These are phyloP conservation scores for Capsicum chinense DNA, from an alignment of 257 asterid species.

Conservation along the genomic window DNA sequence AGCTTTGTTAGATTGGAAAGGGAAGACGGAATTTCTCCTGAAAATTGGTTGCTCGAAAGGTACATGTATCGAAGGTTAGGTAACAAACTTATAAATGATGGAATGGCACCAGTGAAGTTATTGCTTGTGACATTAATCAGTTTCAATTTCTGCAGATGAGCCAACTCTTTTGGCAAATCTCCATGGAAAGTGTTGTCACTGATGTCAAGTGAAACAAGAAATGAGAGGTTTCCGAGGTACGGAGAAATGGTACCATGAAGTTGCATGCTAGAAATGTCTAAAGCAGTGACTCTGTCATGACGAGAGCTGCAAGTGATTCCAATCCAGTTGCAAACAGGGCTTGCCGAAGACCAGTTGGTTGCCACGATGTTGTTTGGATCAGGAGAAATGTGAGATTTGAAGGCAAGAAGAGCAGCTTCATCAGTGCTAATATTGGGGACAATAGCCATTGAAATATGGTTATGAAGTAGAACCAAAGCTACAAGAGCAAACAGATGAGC, in stretches of 20 bases:
- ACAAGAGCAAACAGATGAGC: background rate
- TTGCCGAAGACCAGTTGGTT: background rate
- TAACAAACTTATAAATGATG: conserved; percentile 8
- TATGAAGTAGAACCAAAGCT: background rate
- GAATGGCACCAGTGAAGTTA: background rate
- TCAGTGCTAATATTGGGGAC: background rate
- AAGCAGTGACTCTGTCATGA: background rate
- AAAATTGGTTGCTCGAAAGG: background rate
- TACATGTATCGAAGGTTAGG: background rate
- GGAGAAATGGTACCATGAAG: conserved; percentile 5
- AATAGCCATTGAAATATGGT: background rate
- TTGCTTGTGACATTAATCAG: background rate
- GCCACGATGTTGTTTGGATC: background rate
- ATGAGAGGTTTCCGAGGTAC: background rate
- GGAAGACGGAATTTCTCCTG: background rate
- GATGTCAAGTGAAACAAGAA: background rate
- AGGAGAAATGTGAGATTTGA: background rate
- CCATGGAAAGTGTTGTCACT: background rate
- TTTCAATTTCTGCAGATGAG: background rate
- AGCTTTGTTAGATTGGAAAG: background rate
- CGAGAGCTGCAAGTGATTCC: background rate
- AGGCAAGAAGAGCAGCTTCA: background rate
- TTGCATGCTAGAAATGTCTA: background rate
- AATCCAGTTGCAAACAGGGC: background rate
- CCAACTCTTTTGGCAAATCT: background rate